Evolutionary conservation across 768 basidiomycete species (phyloP).

Genomic region (Mycena vitilis): DNA sequence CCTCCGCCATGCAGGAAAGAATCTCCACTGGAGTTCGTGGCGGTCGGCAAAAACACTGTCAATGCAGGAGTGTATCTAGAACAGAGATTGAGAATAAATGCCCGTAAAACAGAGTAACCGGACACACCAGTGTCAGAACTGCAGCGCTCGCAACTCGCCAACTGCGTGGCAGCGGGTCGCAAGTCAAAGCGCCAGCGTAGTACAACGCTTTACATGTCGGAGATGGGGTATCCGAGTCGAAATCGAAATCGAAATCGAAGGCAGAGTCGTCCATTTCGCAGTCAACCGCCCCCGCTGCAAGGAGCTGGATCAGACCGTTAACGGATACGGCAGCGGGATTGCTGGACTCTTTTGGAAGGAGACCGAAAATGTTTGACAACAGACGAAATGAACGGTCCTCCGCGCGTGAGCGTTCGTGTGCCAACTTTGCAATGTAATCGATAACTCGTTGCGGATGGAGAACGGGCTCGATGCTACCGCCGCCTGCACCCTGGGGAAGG

Average conservation of each 20-base stretch:
- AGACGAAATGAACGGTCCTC: not conserved
- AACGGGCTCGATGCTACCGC: not conserved
- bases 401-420: not conserved
- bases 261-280: not conserved
- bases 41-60: conserved; percentile 1
- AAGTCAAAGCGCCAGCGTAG: conserved; percentile 21
- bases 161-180: not conserved
- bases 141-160: conserved; percentile 1
- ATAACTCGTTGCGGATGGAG: conserved; percentile 19
- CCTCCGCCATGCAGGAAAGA: not conserved
- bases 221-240: conserved; percentile 16
- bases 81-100: no score
- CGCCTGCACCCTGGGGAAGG: not conserved
- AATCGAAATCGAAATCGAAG: conserved; percentile 10
- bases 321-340: not conserved
- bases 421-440: not conserved
- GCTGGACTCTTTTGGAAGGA: conserved; percentile 6
- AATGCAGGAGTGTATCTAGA: conserved; percentile 16
- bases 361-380: conserved; percentile 6
- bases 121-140: conserved; percentile 12
- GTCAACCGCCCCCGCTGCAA: conserved; percentile 17
- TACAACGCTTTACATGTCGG: no score
- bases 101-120: not conserved
- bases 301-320: conserved; percentile 21
- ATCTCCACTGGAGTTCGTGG: not conserved